Evolutionary conservation across 768 basidiomycete species (phyloP), one percentile per base, ranked within the genome.

Genomic region (Leccinum arenicola): DNA sequence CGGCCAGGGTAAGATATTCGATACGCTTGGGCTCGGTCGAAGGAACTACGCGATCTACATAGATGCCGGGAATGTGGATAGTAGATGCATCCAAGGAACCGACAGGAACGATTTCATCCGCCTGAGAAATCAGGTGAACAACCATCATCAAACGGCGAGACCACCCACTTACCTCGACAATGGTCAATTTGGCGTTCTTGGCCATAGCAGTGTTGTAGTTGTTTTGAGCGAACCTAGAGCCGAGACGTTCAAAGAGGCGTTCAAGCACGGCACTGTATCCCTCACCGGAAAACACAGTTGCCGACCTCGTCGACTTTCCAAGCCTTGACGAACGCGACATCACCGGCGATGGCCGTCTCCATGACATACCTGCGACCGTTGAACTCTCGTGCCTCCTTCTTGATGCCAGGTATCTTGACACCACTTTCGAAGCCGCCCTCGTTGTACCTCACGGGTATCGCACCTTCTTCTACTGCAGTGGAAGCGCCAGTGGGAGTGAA

Each of bases 271-370:
- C 21, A 35, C 27, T 67, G 19, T 48, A 47, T 19, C n/a, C 23
- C 19, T 57, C 66, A 91, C 89, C 93, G 82, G 80, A 97, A 97
- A 45, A 95, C 85, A 65, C 88, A 89, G 73, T 97, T 97, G 2
- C 94, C 94, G 47, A 86, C 82, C 70, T 93, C 92, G 64, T 97
- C 94, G 14, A 85, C 95, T 73, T 94, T 95, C 93, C 93, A 95
- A 4, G 92, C 95, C 49, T 86, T 80, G 50, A 97, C 77, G 71
- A 97, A 87, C 9, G 95, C 93, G 63, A 93, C 84, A 72, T 93
- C 91, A 14, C 88, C 91, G 15, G 82, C 76, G 61, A 94, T 83
- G 8, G 91, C 85, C 14, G 87, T 83, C 73, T 97, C 94, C 73
- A 96, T 75, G 29, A 95, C 76, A 74, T 87, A 95, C 70, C 83